These are phyloP conservation scores for Poa annua DNA, from an alignment of 176 grass and related monocot species.

Conservation along the genomic window DNA sequence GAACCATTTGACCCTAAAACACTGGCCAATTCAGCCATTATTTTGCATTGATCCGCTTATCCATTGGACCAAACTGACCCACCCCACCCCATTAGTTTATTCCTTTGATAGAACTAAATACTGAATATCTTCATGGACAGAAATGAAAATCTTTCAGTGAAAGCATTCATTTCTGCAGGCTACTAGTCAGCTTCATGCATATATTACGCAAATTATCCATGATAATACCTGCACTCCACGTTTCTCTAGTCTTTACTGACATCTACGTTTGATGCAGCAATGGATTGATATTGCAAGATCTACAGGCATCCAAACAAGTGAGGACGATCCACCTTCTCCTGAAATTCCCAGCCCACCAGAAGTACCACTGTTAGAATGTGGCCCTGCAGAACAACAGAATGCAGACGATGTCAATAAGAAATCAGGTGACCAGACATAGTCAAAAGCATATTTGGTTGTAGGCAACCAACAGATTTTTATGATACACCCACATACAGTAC, in stretches of 20 bases:
- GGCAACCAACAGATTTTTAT: conserved; percentile 22
- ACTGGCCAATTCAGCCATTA: background rate
- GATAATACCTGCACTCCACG: background rate
- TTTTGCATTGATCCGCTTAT: background rate
- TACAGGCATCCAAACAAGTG: conserved; percentile 77
- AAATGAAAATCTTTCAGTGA: background rate
- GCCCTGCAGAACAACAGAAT: conserved; percentile 56
- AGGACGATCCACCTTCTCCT: conserved; percentile 53
- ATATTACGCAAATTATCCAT: conserved; percentile 6
- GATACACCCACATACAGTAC: conserved; percentile 1
- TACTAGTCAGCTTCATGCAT: conserved; percentile 10
- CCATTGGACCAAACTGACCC: background rate
- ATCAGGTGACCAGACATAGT: conserved; percentile 48
- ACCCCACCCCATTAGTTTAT: background rate
- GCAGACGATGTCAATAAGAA: conserved; percentile 61
- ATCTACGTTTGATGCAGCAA: conserved; percentile 71
- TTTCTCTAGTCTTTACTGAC: conserved; percentile 28
- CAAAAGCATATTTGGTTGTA: background rate
- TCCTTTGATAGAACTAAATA: conserved; percentile 9
- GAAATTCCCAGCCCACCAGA: conserved; percentile 64
- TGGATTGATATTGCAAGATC: conserved; percentile 93
- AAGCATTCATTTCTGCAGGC: background rate
- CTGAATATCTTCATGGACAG: conserved; percentile 16
- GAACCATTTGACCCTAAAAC: background rate
- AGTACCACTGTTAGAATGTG: conserved; percentile 72